Base-by-base conservation (phyloP, 2,329 filamentous ascomycete genomes). In the Diaporthe sp. region DNA sequence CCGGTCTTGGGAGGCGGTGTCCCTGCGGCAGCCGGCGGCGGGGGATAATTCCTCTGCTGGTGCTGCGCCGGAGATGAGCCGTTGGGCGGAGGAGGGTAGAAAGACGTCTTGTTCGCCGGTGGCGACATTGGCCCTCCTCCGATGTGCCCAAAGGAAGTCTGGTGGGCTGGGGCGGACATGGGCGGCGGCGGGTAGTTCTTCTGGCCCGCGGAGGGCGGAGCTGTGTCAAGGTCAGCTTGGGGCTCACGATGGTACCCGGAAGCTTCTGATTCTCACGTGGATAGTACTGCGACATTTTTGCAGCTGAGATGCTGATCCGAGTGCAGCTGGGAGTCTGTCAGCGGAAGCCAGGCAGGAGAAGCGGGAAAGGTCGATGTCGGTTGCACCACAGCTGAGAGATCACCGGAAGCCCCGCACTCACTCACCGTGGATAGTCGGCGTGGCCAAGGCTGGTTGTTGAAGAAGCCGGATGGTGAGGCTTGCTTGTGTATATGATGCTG, bases 1-100 rank as follows among this genome's bases (percentile, higher is more conserved):
- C 78, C 76, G 12, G 77, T n/a, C 38, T 78, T 77, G n/a, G 80
- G 78, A 22, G 81, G 80, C 28, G 82, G 79, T 35, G 82, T 80
- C 35, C 75, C 74, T 38, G 83, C 78, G 12, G 81, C 78, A 47
- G 77, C 79, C 4, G 79, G 78, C 10, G 84, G 81, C 61, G 84
- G 84, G 40, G 85, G 83, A 57, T 84, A 86, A 35, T 79, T 80
- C 71, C 78, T 81, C 71, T 82, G 81, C 70, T 81, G 80, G 69
- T 81, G 80, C 71, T 81, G 80, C 2, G 74, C 72, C n/a, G 68
- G 72, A 72, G 77, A 73, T 5, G 47, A 60, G 40, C 74, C 74
- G 10, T 68, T 74, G 12, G 81, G 81, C 25, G 81, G 82, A 28
- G 82, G 72, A n/a, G 80, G 79, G 71, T 84, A 84, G 10, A 82